Percentiles rank a stretch among this genome's conserved stretches.
Conservation (phyloP, 345 rosid species). For the Rhodomyrtus tomentosa region DNA sequence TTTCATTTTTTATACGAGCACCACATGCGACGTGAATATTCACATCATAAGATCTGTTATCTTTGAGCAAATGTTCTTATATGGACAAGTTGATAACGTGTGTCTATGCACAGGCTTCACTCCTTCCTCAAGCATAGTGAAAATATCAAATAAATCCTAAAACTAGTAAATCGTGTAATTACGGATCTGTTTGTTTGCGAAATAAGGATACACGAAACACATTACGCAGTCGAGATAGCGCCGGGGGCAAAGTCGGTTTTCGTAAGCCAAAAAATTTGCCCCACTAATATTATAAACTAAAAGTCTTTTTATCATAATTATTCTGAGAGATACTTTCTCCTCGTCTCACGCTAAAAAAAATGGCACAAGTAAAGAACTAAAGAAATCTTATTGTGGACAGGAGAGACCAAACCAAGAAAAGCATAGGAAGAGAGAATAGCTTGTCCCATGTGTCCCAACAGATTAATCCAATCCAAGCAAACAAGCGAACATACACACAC, state of each 20-base stretch:
- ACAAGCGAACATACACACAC: neutral
- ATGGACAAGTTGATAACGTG: neutral
- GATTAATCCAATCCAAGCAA: accelerated
- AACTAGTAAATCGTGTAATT: too few relatives aligned
- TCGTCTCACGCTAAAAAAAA: accelerated
- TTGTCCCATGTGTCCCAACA: accelerated
- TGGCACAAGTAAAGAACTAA: neutral
- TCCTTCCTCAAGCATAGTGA: neutral
- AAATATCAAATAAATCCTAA: neutral
- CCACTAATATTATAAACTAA: neutral
- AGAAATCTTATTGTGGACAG: neutral
- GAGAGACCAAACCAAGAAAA: neutral
- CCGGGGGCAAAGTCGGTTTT: too few relatives aligned
- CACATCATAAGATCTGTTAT: too few relatives aligned
- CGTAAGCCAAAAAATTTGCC: neutral
- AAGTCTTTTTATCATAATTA: too few relatives aligned
- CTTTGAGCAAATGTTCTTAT: too few relatives aligned
- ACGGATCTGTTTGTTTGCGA: too few relatives aligned
- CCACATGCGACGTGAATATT: neutral
- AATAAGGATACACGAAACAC: too few relatives aligned
- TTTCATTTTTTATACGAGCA: too few relatives aligned
- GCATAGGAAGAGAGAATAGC: neutral
- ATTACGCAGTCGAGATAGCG: too few relatives aligned
- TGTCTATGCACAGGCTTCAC: neutral
- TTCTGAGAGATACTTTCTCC: neutral